Evolutionary conservation across 2,329 filamentous ascomycete genomes (phyloP), one percentile per base, ranked within the genome.

Genomic region (Curvularia lunata): DNA sequence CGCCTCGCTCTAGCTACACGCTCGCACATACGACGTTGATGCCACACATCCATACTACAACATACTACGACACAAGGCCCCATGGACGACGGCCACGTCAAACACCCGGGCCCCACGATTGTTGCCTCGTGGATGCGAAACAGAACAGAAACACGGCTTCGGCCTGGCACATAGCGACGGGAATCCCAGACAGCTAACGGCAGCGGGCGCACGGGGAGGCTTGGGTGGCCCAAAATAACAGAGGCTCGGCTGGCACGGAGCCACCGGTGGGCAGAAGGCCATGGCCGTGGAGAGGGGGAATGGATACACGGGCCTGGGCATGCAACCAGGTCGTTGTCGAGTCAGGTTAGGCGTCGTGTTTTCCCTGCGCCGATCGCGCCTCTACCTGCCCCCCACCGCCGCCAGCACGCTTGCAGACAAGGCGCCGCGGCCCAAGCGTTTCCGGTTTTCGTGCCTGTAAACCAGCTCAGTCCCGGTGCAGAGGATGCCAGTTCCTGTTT

Each of bases 331-430:
- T 58, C 49, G 48, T 51, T 58, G 58, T 60, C 56, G 53, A 54
- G 41, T 46, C 27, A 47, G 51, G 45, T 45, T 30, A 52, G 63
- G 41, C 21, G 13, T 45, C 48, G 61, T 52, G 27, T n/a, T 16
- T 23, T 61, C 66, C 64, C 62, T 64, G 64, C 58, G 67, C 58
- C 56, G 67, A 69, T 70, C 67, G 61, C 45, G 52, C 53, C 57
- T 57, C 38, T 46, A 25, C 40, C 42, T 48, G 42, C 43, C 38
- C 53, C 59, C 56, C 53, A 54, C 56, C 23, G 30, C 7, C 19
- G 32, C 53, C 57, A 60, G 48, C 45, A 16, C 49, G 1, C 19
- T 50, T 54, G 40, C 41, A 56, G 56, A 23, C 8, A 42, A 23
- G 43, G 34, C 28, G 5, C 10, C 27, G 30, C 57, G 62, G 59